These are phyloP conservation scores for Nannochloris sp. DNA, from an alignment of 139 green algal species.

Conservation along the genomic window DNA sequence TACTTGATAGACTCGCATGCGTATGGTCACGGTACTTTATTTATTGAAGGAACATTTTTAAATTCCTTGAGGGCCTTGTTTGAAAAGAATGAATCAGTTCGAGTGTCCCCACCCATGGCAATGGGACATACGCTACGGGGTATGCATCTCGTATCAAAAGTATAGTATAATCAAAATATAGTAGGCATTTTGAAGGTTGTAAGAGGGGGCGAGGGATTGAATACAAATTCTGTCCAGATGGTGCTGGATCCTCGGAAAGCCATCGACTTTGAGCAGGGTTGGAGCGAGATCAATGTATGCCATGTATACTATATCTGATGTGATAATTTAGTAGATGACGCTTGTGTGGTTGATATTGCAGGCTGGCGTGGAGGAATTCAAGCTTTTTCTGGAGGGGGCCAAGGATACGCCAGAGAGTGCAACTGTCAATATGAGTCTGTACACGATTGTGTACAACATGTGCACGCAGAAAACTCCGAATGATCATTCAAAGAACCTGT, in stretches of 20 bases:
- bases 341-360: conserved; percentile 24
- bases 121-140: no score
- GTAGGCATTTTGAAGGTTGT: no score
- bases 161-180: no score
- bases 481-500: conserved; percentile 96
- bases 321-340: background rate
- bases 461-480: conserved; percentile 99
- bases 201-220: background rate
- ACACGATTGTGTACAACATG: conserved; percentile 95
- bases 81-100: no score
- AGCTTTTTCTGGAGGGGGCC: conserved; percentile 78
- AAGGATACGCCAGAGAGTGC: background rate
- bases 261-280: conserved; percentile 86
- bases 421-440: conserved; percentile 6
- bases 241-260: conserved; percentile 10
- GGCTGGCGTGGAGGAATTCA: conserved; percentile 92
- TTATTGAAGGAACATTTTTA: no score
- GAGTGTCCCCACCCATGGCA: no score
- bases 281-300: conserved; percentile 76
- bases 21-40: no score
- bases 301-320: no score
- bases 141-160: no score
- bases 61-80: no score
- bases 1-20: no score
- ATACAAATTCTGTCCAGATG: background rate